Evolutionary conservation across 2,329 filamentous ascomycete genomes (phyloP).

Genomic region (Alternaria atra): DNA sequence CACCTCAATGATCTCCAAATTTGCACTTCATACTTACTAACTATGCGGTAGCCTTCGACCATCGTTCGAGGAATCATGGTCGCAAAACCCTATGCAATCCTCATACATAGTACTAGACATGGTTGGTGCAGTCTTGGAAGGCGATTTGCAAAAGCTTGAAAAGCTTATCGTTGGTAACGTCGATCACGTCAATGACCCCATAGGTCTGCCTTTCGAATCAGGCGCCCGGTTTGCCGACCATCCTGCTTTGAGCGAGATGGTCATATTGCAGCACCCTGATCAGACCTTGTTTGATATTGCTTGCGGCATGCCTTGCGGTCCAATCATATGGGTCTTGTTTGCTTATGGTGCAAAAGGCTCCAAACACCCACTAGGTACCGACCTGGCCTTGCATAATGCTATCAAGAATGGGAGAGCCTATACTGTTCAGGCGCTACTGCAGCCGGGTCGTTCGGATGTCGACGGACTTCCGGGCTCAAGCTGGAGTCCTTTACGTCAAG

Average conservation of each 20-base stretch:
- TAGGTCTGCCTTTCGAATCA: conserved; percentile 41
- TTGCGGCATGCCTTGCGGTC: conserved; percentile 39
- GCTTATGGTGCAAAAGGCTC: conserved; percentile 42
- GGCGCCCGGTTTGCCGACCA: conserved; percentile 38
- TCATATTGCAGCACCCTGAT: conserved; percentile 41
- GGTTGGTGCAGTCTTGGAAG: conserved; percentile 38
- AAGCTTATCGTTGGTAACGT: conserved; percentile 34
- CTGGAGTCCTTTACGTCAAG: conserved; percentile 45
- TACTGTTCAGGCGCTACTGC: conserved; percentile 40
- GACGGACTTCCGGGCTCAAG: conserved; percentile 35
- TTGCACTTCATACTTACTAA: conserved; percentile 3
- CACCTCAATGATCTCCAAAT: neutral
- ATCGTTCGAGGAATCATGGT: conserved; percentile 24
- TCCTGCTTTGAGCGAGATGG: conserved; percentile 33
- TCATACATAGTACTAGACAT: conserved; percentile 37
- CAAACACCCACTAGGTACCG: conserved; percentile 43
- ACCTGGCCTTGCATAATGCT: conserved; percentile 47
- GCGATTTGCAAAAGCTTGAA: conserved; percentile 37
- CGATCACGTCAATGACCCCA: conserved; percentile 39
- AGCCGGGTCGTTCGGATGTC: conserved; percentile 33
- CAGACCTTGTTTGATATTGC: conserved; percentile 48
- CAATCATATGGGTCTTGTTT: conserved; percentile 38
- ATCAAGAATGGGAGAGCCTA: conserved; percentile 45
- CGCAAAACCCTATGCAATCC: conserved; percentile 16
- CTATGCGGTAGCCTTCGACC: conserved; percentile 15